Percentiles rank a stretch among this genome's conserved stretches.
Evolutionary conservation across 1,284 basidiomycete species (phyloP).

Genomic region (Pascua guehoae): DNA sequence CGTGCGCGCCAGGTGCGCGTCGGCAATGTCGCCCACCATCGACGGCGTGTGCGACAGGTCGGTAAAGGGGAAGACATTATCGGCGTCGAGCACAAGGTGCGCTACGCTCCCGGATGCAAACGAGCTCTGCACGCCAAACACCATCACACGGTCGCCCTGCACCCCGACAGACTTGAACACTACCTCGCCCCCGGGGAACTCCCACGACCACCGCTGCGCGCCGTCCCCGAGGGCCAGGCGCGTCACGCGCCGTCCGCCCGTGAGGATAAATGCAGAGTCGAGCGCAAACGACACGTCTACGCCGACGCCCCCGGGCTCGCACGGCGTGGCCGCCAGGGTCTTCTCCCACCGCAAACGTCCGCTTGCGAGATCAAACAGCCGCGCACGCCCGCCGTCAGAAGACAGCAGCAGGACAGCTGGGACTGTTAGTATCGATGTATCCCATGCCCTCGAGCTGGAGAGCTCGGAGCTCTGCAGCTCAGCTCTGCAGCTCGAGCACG

Average conservation of each 20-base stretch:
- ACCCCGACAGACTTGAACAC: conserved; percentile 60
- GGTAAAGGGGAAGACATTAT: conserved; percentile 57
- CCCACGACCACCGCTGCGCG: conserved; percentile 34
- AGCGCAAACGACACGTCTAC: conserved; percentile 49
- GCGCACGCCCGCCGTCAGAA: conserved; percentile 59
- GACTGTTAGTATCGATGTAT: background rate
- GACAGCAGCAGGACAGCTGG: too few relatives aligned
- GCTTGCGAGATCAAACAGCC: conserved; percentile 63
- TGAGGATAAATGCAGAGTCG: conserved; percentile 35
- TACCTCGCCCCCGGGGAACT: conserved; percentile 31
- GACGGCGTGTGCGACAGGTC: conserved; percentile 59
- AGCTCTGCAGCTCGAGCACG: background rate
- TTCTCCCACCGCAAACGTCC: conserved; percentile 70
- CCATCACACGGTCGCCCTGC: conserved; percentile 59
- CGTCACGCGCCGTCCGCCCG: conserved; percentile 35
- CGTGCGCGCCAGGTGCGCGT: conserved; percentile 31
- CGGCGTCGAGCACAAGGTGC: conserved; percentile 60
- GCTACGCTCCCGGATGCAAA: conserved; percentile 63
- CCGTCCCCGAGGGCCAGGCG: conserved; percentile 31
- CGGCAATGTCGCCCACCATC: conserved; percentile 48
- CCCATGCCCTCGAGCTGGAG: too few relatives aligned
- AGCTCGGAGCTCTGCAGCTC: background rate
- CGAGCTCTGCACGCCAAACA: conserved; percentile 65
- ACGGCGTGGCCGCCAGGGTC: conserved; percentile 37
- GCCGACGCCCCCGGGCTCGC: conserved; percentile 48